Base-by-base conservation (phyloP, 2,329 filamentous ascomycete genomes). In the Graphilbum ipis-grandicollis region DNA sequence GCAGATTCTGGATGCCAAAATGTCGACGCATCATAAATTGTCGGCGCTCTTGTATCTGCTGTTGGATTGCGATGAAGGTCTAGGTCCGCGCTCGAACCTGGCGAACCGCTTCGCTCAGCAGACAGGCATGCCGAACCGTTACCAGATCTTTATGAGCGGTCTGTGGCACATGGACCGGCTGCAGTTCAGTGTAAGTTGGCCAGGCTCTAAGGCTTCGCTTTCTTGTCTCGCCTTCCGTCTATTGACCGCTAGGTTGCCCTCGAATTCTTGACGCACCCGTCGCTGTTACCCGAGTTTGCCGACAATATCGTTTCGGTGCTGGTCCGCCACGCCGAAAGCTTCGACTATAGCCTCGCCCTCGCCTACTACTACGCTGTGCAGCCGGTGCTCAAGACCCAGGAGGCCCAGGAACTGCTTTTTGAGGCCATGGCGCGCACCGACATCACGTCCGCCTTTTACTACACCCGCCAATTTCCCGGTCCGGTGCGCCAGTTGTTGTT, bases 11-110 rank as follows among this genome's bases (percentile, higher is more conserved):
- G 65, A 72, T 19, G 71, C 60, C 37, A 61, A 60, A 34, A 73
- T 78, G 46, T 69, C 77, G 8, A 65, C 71, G 37, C 79, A 86
- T 53, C 77, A 86, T 58, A 86, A 86, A 54, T 73, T 85, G 45
- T 82, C 83, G 15, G 67, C 90, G 34, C 64, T 92, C 44, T 92
- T 82, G 62, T 93, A 92, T 53, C 62, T 92, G 29, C 66, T 92
- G 3, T 76, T 83, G 49, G 82, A 92, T 52, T 71, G 79, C 50
- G 71, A 78, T 48, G 56, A 61, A 29, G 55, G 59, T 21, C 62
- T 67, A 36, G 62, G 63, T 17, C 38, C 45, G 22, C 62, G 65
- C 4, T 56, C 65, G 15, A 62, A 68, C 26, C 48, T 61, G 7
- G 63, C 74, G 2, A 63, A 65, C 17, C 43, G 51, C 2, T 84